A percentile compares a stretch with the other conserved stretches of the same genome.
phyloP scores from a whole-genome alignment of 225 moss, liverwort and hornwort genomes.

The Antitrichia curtipendula region DNA sequence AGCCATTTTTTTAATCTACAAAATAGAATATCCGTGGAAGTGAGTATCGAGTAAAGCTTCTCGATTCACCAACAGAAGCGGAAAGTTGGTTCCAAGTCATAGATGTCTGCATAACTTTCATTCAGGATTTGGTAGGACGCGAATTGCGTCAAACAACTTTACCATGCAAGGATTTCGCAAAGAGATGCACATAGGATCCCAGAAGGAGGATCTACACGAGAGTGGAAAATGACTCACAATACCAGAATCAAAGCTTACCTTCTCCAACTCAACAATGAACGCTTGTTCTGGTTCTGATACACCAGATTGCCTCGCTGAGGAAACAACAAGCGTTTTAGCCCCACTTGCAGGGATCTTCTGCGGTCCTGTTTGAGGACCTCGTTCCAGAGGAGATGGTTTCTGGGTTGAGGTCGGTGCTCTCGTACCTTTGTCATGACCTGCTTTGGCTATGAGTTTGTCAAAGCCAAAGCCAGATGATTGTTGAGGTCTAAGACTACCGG shows the following conservation, averaged over 20 bases:
- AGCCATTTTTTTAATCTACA: slow-evolving; percentile 75
- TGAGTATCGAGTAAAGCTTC: neutral
- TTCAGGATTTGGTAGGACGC: neutral
- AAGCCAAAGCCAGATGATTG: slow-evolving; percentile 14
- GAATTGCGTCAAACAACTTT: neutral
- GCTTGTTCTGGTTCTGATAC: slow-evolving; percentile 75
- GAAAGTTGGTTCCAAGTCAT: neutral
- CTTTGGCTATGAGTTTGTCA: neutral
- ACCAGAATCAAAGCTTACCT: slow-evolving; percentile 20
- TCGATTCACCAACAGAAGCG: neutral
- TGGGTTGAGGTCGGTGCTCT: slow-evolving; percentile 10
- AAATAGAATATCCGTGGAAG: neutral
- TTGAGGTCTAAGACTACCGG: slow-evolving; percentile 2
- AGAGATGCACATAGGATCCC: neutral
- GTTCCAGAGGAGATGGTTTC: slow-evolving; percentile 9
- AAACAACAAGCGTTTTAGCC: slow-evolving; percentile 16
- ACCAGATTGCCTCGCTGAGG: slow-evolving; percentile 38
- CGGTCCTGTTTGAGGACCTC: slow-evolving; percentile 27
- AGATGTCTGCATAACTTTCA: neutral
- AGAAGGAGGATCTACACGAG: neutral
- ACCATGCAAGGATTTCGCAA: neutral
- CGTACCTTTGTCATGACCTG: slow-evolving; percentile 19
- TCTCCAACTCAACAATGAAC: slow-evolving; percentile 70
- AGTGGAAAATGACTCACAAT: neutral
- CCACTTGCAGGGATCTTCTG: slow-evolving; percentile 15